These are phyloP conservation scores for Tolypocladium tropicale DNA, from an alignment of 2,329 filamentous ascomycete species.

Conservation along the genomic window DNA sequence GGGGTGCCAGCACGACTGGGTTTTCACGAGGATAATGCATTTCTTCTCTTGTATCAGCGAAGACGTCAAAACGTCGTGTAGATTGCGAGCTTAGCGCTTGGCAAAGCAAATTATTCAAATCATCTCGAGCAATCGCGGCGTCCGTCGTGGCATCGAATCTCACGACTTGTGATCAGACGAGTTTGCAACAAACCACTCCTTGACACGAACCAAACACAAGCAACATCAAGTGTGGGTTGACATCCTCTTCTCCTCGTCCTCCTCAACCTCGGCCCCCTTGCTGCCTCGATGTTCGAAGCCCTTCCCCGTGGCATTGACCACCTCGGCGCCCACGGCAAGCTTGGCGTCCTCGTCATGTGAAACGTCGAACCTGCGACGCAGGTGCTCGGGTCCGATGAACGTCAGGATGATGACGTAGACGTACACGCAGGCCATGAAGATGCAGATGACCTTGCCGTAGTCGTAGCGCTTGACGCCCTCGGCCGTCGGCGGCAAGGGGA, in stretches of 20 bases:
- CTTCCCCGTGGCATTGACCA: conserved; percentile 9
- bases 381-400: conserved; percentile 48
- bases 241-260: conserved; percentile 1
- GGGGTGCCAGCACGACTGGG: no score
- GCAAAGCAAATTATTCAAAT: neutral
- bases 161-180: neutral
- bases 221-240: neutral
- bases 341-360: conserved; percentile 36
- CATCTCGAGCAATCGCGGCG: neutral
- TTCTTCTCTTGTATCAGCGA: neutral
- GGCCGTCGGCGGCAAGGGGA: conserved; percentile 53
- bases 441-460: conserved; percentile 78
- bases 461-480: conserved; percentile 46
- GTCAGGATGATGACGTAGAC: conserved; percentile 51
- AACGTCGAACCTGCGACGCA: conserved; percentile 40
- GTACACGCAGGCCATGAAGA: conserved; percentile 83
- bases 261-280: neutral
- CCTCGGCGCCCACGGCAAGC: conserved; percentile 32
- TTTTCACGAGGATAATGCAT: no score
- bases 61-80: neutral
- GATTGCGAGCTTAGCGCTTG: neutral
- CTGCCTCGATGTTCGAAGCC: neutral
- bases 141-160: neutral
- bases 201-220: neutral
- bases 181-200: no score